phyloP scores from a whole-genome alignment of 768 basidiomycete species.

The Cubamyces lactineus region DNA sequence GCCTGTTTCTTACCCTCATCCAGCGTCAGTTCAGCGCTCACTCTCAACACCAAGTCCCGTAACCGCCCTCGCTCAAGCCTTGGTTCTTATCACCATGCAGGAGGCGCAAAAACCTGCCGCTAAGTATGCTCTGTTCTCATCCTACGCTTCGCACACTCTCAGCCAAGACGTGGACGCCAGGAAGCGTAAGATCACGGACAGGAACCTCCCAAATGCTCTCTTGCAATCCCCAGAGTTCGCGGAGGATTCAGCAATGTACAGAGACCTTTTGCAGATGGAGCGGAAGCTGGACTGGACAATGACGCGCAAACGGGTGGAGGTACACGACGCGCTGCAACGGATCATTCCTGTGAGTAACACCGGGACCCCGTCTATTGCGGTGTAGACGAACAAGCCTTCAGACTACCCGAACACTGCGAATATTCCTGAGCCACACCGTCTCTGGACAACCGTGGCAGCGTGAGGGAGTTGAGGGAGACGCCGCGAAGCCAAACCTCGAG shows the following conservation, averaged over 20 bases:
- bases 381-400: constrained; percentile 34
- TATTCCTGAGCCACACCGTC: constrained; percentile 88
- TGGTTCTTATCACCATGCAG: constrained; percentile 19
- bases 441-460: constrained; percentile 88
- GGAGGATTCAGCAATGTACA: constrained; percentile 84
- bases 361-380: not conserved
- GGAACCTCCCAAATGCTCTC: constrained; percentile 75
- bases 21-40: constrained; percentile 16
- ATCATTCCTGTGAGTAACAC: constrained; percentile 61
- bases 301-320: constrained; percentile 85
- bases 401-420: constrained; percentile 81
- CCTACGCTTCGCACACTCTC: constrained; percentile 14
- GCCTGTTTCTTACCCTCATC: constrained; percentile 12
- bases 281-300: constrained; percentile 94
- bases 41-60: constrained; percentile 7
- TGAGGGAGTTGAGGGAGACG: constrained; percentile 41
- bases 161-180: constrained; percentile 41
- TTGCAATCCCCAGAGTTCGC: constrained; percentile 75
- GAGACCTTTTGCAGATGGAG: constrained; percentile 85
- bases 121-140: constrained; percentile 26
- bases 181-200: constrained; percentile 80
- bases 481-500: constrained; percentile 60
- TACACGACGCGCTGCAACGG: constrained; percentile 84
- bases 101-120: constrained; percentile 28
- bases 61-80: constrained; percentile 13